Evolutionary conservation across 805 yeast genomes (phyloP).

Genomic region (Kodamaea kakaduensis): DNA sequence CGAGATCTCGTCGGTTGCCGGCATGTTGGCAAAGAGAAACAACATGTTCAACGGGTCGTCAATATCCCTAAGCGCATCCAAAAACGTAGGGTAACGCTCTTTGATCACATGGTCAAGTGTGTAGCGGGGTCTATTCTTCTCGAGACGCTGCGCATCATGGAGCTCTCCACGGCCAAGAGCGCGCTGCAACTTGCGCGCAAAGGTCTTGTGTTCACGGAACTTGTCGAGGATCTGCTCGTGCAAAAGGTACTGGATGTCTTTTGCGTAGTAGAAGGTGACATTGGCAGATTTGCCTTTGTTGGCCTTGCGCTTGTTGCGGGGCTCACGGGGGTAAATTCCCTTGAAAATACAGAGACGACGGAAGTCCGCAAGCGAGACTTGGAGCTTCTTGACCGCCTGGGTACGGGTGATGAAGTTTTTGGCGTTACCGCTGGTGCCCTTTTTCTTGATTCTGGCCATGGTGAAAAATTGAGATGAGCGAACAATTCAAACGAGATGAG

Average conservation of each 20-base stretch:
- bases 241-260: conserved; percentile 89
- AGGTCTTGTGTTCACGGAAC: conserved; percentile 93
- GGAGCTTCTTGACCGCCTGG: conserved; percentile 88
- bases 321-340: conserved; percentile 97
- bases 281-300: conserved; percentile 92
- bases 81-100: conserved; percentile 92
- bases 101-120: conserved; percentile 86
- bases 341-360: conserved; percentile 95
- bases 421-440: conserved; percentile 82
- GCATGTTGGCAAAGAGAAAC: conserved; percentile 89
- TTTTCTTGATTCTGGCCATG: conserved; percentile 74
- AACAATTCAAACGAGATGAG: no score
- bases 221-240: conserved; percentile 92
- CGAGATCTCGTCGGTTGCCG: conserved; percentile 81
- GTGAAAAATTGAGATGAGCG: no score
- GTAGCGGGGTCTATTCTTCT: conserved; percentile 75
- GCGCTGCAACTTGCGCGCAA: conserved; percentile 82
- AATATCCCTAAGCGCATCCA: conserved; percentile 87
- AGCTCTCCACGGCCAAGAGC: conserved; percentile 93
- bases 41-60: conserved; percentile 96
- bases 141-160: conserved; percentile 80
- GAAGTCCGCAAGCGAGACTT: conserved; percentile 93
- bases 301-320: conserved; percentile 92
- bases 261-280: conserved; percentile 86
- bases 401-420: conserved; percentile 90